Conservation (phyloP, 768 basidiomycete genomes). For the Amanita jacksonii region DNA sequence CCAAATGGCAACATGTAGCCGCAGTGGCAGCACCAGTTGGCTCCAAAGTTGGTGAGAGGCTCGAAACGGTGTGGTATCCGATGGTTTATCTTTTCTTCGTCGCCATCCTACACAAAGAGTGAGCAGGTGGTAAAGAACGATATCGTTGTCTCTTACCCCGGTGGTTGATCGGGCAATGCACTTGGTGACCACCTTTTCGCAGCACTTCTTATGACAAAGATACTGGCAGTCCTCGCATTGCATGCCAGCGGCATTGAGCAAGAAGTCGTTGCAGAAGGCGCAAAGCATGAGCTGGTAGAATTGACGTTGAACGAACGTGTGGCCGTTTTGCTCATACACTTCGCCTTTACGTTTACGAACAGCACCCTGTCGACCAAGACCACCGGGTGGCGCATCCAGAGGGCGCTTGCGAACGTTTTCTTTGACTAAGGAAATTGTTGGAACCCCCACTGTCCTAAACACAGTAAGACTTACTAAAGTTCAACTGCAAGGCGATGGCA, state of each 20-base stretch:
- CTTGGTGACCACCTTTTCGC: conserved; percentile 97
- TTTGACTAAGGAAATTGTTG: conserved; percentile 56
- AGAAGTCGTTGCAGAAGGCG: conserved; percentile 95
- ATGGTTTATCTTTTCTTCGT: conserved; percentile 98
- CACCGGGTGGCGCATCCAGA: conserved; percentile 75
- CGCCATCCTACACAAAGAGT: conserved; percentile 58
- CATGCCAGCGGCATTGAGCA: conserved; percentile 95
- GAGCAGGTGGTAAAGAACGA: not conserved
- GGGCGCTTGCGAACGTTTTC: conserved; percentile 95
- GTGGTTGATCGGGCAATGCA: conserved; percentile 97
- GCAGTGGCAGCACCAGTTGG: conserved; percentile 99
- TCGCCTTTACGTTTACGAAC: conserved; percentile 97
- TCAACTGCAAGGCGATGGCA: conserved; percentile 75
- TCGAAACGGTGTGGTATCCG: conserved; percentile 98
- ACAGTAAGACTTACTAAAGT: conserved; percentile 81
- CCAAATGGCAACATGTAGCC: conserved; percentile 97
- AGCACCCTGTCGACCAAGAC: conserved; percentile 95
- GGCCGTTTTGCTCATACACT: conserved; percentile 99
- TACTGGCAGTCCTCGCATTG: conserved; percentile 99
- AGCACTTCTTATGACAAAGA: conserved; percentile 98
- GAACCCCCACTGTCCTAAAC: not conserved
- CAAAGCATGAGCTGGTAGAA: conserved; percentile 99
- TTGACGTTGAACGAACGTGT: conserved; percentile 94
- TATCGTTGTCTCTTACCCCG: conserved; percentile 50
- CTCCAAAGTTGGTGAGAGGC: conserved; percentile 90